phyloP scores from a whole-genome alignment of 345 rosid species.

The Pugionium cornutum region DNA sequence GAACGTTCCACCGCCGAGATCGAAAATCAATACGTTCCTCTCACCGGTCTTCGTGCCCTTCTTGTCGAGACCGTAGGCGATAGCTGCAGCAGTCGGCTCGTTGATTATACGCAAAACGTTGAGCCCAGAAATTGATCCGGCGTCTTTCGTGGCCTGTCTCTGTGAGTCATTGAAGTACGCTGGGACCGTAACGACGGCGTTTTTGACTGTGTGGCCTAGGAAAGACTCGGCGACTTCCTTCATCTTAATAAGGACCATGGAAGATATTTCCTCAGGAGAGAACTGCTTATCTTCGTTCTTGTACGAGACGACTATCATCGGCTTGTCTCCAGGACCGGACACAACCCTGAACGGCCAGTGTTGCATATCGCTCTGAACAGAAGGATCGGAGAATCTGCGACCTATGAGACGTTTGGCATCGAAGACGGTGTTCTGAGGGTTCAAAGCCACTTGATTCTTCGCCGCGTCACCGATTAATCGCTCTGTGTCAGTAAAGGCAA shows the following conservation, averaged over 20 bases:
- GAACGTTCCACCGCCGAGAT: conserved; percentile 69
- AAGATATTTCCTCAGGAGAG: conserved; percentile 47
- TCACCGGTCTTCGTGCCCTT: conserved; percentile 42
- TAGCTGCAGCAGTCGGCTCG: conserved; percentile 49
- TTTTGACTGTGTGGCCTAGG: conserved; percentile 32
- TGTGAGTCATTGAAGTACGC: conserved; percentile 46
- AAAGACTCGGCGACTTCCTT: conserved; percentile 44
- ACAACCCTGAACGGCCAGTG: conserved; percentile 53
- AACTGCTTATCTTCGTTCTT: conserved; percentile 49
- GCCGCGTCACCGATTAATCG: conserved; percentile 53
- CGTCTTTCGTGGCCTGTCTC: conserved; percentile 44
- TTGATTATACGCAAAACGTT: conserved; percentile 43
- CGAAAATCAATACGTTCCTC: conserved; percentile 48
- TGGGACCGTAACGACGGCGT: conserved; percentile 46
- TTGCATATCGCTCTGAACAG: conserved; percentile 48
- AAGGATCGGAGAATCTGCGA: conserved; percentile 44
- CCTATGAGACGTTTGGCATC: conserved; percentile 54
- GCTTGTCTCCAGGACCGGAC: conserved; percentile 46
- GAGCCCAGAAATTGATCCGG: conserved; percentile 39
- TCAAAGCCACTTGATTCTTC: conserved; percentile 58
- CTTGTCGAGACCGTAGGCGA: conserved; percentile 46
- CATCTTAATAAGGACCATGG: conserved; percentile 43
- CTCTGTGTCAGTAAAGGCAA: conserved; percentile 51
- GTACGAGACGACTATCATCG: conserved; percentile 45
- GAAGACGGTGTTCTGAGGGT: conserved; percentile 57